Evolutionary conservation across 2,329 filamentous ascomycete species (phyloP), one percentile per base, ranked within the genome.

Genomic region (Cladosporium sp.): DNA sequence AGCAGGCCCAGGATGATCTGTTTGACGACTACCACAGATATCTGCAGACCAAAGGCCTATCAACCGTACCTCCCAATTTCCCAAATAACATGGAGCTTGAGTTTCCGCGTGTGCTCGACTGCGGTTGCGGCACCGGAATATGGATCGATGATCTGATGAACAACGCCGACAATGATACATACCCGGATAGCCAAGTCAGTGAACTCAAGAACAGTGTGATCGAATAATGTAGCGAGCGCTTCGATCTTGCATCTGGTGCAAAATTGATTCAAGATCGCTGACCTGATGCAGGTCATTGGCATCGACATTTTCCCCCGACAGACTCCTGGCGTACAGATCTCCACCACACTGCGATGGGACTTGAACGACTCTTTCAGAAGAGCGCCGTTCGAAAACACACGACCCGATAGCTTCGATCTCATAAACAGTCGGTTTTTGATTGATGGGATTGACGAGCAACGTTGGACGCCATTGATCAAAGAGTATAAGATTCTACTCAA

Each of bases 341-440:
- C 35, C n/a, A 7, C 9, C 20, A 47, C 25, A 20, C 4, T 47
- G 10, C 28, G 19, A 10, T 55, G 51, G 32, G 36, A 55, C 6
- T 17, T 54, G 10, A 54, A 54, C 12, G 51, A 17, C 4, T n/a
- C 28, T 1, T 24, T 54, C 4, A 24, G 8, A 2, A 28, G 1
- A 15, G 2, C 15, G 10, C 25, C 39, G 3, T 12, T 15, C 36
- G 12, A 28, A 20, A n/a, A 15, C 7, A 9, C 4, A 24, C 10
- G 12, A n/a, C 28, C 8, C 10, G 36, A 39, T 1, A 28, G 13
- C 2, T 55, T 55, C 32, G n/a, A 55, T 36, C 13, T 55, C 28
- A 55, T 55, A 34, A 55, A 55, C 9, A 55, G 51, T 37, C 51
- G 51, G 5, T 55, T 55, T 15, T 15, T 55, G 3, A 6, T 8